phyloP scores from a whole-genome alignment of 495 filamentous ascomycete species.

The Penicillium paxilli region DNA sequence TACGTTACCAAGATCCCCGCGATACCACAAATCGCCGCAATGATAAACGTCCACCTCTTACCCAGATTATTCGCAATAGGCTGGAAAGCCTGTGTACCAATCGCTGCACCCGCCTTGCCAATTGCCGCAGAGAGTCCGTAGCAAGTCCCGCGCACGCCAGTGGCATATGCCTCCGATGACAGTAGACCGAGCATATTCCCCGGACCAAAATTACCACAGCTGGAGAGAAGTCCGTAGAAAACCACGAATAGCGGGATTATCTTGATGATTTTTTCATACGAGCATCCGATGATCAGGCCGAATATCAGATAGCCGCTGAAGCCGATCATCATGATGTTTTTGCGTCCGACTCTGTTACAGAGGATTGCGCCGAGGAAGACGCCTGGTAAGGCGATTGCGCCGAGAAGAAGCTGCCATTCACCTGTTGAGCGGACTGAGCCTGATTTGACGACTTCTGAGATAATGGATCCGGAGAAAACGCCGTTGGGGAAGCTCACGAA shows the following conservation, averaged over 20 bases:
- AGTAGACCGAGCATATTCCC: slow-evolving; percentile 52
- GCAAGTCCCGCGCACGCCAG: slow-evolving; percentile 50
- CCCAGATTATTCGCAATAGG: slow-evolving; percentile 45
- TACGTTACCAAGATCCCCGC: slow-evolving; percentile 50
- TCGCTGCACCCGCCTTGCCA: slow-evolving; percentile 51
- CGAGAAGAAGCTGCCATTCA: slow-evolving; percentile 53
- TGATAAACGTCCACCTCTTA: slow-evolving; percentile 53
- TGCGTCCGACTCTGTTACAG: slow-evolving; percentile 47
- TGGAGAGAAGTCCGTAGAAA: slow-evolving; percentile 54
- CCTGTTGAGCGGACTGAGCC: slow-evolving; percentile 37
- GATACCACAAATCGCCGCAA: slow-evolving; percentile 54
- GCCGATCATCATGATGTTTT: slow-evolving; percentile 55
- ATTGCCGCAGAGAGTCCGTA: slow-evolving; percentile 54
- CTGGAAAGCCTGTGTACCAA: slow-evolving; percentile 53
- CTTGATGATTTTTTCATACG: slow-evolving; percentile 48
- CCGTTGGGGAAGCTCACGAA: slow-evolving; percentile 49
- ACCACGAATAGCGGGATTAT: slow-evolving; percentile 54
- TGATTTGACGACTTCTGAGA: slow-evolving; percentile 39
- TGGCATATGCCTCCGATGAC: slow-evolving; percentile 52
- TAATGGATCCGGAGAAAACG: slow-evolving; percentile 51
- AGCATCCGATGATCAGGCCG: slow-evolving; percentile 51
- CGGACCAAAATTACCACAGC: slow-evolving; percentile 51
- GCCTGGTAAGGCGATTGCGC: slow-evolving; percentile 45
- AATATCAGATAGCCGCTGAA: slow-evolving; percentile 53
- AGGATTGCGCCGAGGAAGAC: slow-evolving; percentile 51